A percentile compares a stretch with the other conserved stretches of the same genome.
Conservation (phyloP, 148 eudicot genomes). For the Gaultheria prostrata region DNA sequence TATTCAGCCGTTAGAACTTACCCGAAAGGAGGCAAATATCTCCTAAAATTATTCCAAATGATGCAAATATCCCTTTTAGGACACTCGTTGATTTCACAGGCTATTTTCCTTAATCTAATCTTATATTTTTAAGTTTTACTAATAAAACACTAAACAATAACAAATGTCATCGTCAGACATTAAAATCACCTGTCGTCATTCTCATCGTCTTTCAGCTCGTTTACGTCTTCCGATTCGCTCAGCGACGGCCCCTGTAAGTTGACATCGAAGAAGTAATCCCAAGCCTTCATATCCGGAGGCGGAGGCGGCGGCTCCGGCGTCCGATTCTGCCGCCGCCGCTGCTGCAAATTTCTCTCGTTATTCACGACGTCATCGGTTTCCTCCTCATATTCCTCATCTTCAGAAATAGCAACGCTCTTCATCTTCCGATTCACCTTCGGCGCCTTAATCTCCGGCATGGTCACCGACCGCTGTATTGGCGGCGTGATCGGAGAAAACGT, state of each 20-base stretch:
- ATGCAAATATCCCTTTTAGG: too few species aligned
- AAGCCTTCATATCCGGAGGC: slow-evolving; percentile 55
- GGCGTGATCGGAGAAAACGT: slow-evolving; percentile 57
- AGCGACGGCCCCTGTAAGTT: slow-evolving; percentile 44
- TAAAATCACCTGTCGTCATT: slow-evolving; percentile 15
- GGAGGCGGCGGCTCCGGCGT: slow-evolving; percentile 39
- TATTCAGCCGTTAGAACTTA: too few species aligned
- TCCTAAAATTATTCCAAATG: too few species aligned
- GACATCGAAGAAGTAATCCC: slow-evolving; percentile 80
- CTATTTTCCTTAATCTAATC: too few species aligned
- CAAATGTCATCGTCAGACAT: too few species aligned
- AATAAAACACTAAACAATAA: too few species aligned
- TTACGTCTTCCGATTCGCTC: slow-evolving; percentile 37
- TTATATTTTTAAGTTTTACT: too few species aligned
- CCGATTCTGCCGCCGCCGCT: slow-evolving; percentile 20
- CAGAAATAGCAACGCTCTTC: slow-evolving; percentile 44
- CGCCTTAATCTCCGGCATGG: slow-evolving; percentile 71
- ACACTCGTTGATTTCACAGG: too few species aligned
- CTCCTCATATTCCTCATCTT: slow-evolving; percentile 35
- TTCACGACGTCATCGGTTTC: slow-evolving; percentile 31
- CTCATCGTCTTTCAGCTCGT: slow-evolving; percentile 21
- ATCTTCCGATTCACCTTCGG: slow-evolving; percentile 52
- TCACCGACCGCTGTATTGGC: slow-evolving; percentile 65
- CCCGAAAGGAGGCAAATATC: too few species aligned
- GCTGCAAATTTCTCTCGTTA: slow-evolving; percentile 26